Evolutionary conservation across 495 filamentous ascomycete genomes (phyloP).

Genomic region (Penicillium atrosanguineum): DNA sequence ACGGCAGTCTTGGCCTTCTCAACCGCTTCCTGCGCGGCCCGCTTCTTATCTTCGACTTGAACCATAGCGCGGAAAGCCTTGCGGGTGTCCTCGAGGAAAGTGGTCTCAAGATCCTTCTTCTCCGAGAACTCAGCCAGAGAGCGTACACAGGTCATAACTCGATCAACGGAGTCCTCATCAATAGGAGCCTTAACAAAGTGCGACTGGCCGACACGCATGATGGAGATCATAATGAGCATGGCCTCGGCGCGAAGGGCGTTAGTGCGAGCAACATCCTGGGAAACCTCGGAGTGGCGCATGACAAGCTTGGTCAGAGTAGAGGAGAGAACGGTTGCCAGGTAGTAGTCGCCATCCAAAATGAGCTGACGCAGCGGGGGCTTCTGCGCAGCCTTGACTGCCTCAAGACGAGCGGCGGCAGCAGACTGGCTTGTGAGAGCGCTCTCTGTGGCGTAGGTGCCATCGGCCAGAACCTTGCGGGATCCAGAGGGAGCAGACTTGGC

Average conservation of each 20-base stretch:
- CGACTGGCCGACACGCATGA: slow-evolving; percentile 95
- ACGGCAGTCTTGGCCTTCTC: slow-evolving; percentile 93
- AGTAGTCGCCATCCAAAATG: slow-evolving; percentile 96
- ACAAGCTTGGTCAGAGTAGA: slow-evolving; percentile 96
- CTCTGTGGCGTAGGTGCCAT: slow-evolving; percentile 97
- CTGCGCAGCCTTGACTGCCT: slow-evolving; percentile 94
- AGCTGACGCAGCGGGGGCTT: slow-evolving; percentile 95
- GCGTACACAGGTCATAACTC: slow-evolving; percentile 94
- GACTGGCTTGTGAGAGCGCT: slow-evolving; percentile 92
- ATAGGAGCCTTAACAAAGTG: slow-evolving; percentile 97
- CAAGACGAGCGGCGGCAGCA: slow-evolving; percentile 82
- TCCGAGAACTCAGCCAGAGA: slow-evolving; percentile 88
- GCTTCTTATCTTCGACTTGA: slow-evolving; percentile 95
- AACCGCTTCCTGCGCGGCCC: slow-evolving; percentile 81
- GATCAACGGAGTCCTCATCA: slow-evolving; percentile 95
- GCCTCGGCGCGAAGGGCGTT: slow-evolving; percentile 95
- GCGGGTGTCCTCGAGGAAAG: slow-evolving; percentile 93
- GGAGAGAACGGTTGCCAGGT: slow-evolving; percentile 89
- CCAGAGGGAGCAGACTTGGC: slow-evolving; percentile 75
- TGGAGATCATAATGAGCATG: slow-evolving; percentile 99
- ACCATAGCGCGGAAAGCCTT: slow-evolving; percentile 99
- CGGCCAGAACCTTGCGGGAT: slow-evolving; percentile 87
- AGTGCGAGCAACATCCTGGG: slow-evolving; percentile 78
- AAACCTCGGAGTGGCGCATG: slow-evolving; percentile 96
- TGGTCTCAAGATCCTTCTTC: slow-evolving; percentile 83